A percentile compares a stretch with the other conserved stretches of the same genome.
Evolutionary conservation across 2,329 filamentous ascomycete genomes (phyloP).

Genomic region (Xylaria sp.): DNA sequence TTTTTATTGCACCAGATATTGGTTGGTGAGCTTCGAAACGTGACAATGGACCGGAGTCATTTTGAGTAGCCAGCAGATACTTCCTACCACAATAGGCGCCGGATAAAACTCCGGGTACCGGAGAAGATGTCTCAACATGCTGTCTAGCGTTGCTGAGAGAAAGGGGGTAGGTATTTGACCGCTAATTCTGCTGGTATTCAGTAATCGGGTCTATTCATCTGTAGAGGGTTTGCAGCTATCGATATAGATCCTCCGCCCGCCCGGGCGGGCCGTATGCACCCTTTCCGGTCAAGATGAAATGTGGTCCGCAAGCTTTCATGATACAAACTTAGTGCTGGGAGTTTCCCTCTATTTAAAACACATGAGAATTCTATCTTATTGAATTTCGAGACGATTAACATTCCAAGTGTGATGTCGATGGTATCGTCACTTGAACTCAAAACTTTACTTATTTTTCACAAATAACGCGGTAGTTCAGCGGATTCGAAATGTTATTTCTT

Average conservation of each 20-base stretch:
- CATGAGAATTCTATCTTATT: background rate
- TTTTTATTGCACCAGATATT: background rate
- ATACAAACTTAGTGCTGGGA: background rate
- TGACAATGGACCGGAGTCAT: slow-evolving; percentile 4
- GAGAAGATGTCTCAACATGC: background rate
- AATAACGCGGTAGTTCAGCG: background rate
- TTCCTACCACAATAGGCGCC: background rate
- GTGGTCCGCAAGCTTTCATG: background rate
- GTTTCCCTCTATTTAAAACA: background rate
- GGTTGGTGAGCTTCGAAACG: background rate
- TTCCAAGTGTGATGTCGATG: too few relatives aligned
- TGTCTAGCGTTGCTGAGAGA: background rate
- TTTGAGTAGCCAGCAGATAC: background rate
- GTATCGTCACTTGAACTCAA: too few relatives aligned
- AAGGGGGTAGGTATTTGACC: background rate
- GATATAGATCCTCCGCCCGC: too few relatives aligned
- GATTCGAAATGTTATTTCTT: background rate
- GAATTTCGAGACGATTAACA: too few relatives aligned
- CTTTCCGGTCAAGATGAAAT: background rate
- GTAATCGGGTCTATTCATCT: background rate
- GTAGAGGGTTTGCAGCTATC: background rate
- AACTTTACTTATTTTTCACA: too few relatives aligned
- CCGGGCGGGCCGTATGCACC: too few relatives aligned
- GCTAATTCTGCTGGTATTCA: background rate
- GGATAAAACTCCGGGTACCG: background rate